Percentiles rank a stretch among this genome's conserved stretches.
Evolutionary conservation across 2,329 filamentous ascomycete species (phyloP).

Genomic region (Trichoderma afroharzianum): DNA sequence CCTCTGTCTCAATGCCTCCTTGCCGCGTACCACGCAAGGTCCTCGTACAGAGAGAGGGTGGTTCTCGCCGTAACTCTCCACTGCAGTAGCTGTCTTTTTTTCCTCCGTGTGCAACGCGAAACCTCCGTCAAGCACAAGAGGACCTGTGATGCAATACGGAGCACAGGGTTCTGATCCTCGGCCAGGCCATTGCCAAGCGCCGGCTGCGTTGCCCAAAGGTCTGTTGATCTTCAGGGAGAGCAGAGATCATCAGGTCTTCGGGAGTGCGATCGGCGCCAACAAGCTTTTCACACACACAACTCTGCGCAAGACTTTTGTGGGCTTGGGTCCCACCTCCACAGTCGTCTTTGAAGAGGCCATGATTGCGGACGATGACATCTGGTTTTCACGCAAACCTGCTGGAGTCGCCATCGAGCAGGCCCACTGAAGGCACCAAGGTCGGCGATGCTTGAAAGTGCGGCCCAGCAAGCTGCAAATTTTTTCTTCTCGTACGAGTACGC

Average conservation of each 20-base stretch:
- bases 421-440: background rate
- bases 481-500: background rate
- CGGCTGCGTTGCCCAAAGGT: background rate
- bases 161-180: background rate
- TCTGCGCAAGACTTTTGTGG: background rate
- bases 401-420: background rate
- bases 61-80: background rate
- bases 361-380: slow-evolving; percentile 9
- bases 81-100: background rate
- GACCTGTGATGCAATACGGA: background rate
- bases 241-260: slow-evolving; percentile 6
- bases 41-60: background rate
- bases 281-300: slow-evolving; percentile 17
- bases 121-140: background rate
- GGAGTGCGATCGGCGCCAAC: slow-evolving; percentile 14
- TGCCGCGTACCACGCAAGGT: background rate
- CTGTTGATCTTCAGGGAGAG: slow-evolving; percentile 14
- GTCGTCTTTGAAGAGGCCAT: background rate
- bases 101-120: background rate
- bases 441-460: background rate
- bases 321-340: slow-evolving; percentile 11
- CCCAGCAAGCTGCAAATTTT: background rate
- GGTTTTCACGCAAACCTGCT: background rate
- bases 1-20: background rate
- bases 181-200: background rate